Evolutionary conservation across 306 rosid genomes (phyloP).

Genomic region (Rosa persica): DNA sequence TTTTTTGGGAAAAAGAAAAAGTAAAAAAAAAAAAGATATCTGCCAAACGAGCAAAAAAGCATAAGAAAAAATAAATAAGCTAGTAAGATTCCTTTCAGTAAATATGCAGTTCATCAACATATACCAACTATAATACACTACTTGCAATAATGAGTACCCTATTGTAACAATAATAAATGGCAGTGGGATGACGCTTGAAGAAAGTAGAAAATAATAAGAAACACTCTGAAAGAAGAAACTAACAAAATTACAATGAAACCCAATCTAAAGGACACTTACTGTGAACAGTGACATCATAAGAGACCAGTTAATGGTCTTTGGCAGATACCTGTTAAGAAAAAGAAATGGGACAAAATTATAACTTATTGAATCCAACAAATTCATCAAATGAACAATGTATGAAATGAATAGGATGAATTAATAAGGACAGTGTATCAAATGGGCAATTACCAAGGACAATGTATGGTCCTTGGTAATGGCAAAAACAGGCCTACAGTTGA

Average conservation of each 20-base stretch:
- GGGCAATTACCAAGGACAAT: neutral
- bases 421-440: neutral
- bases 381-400: neutral
- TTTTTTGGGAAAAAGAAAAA: neutral
- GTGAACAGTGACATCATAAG: constrained; percentile 83
- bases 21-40: no score
- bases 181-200: neutral
- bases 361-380: neutral
- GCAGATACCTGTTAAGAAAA: constrained; percentile 53
- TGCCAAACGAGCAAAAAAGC: neutral
- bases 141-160: neutral
- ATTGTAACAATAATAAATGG: neutral
- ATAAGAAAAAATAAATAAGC: neutral
- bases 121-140: neutral
- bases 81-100: neutral
- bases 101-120: neutral
- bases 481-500: constrained; percentile 11
- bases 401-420: neutral
- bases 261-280: constrained; percentile 40
- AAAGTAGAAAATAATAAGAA: neutral
- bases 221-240: neutral
- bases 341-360: constrained; percentile 20
- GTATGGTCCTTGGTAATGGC: neutral
- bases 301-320: constrained; percentile 75
- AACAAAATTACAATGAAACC: neutral